Evolutionary conservation across 495 filamentous ascomycete species (phyloP).

Genomic region (Acidomyces sp.): DNA sequence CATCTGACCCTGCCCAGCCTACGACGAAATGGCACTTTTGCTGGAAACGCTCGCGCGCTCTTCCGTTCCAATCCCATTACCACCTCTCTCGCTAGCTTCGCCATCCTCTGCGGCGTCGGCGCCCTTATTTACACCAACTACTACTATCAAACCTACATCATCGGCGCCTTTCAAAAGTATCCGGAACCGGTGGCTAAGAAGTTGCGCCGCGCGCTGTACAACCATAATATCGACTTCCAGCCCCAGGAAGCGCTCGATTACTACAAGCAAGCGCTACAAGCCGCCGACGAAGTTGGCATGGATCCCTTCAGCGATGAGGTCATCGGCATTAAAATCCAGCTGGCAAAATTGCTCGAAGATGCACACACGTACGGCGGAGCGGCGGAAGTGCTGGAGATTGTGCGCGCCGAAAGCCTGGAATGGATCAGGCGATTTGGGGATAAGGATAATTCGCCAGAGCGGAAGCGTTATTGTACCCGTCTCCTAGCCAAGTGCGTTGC

Average conservation of each 20-base stretch:
- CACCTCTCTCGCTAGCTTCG: conserved; percentile 10
- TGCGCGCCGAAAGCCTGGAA: conserved; percentile 45
- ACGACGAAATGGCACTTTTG: conserved; percentile 3
- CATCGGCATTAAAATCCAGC: conserved; percentile 71
- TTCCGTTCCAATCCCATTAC: conserved; percentile 10
- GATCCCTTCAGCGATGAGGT: conserved; percentile 84
- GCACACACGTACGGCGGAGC: conserved; percentile 50
- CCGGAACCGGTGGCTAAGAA: conserved; percentile 66
- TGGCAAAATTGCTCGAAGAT: conserved; percentile 67
- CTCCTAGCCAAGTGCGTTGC: conserved; percentile 59
- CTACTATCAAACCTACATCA: conserved; percentile 52
- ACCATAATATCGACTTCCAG: conserved; percentile 58
- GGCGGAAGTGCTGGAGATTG: conserved; percentile 57
- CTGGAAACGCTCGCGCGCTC: conserved; percentile 6
- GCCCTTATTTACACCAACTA: conserved; percentile 45
- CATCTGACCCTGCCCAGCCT: conserved; percentile 1
- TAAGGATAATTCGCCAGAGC: conserved; percentile 36
- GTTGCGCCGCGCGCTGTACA: conserved; percentile 77
- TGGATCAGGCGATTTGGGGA: conserved; percentile 42
- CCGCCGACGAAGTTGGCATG: conserved; percentile 57
- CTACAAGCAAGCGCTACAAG: conserved; percentile 61
- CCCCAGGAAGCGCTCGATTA: conserved; percentile 63
- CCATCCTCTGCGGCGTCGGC: conserved; percentile 36
- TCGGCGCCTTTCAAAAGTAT: conserved; percentile 57
- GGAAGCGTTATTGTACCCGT: conserved; percentile 55